A percentile compares a stretch with the other conserved stretches of the same genome.
These are phyloP conservation scores for Sicyos baderoa DNA, from an alignment of 306 rosid species.

Conservation along the genomic window DNA sequence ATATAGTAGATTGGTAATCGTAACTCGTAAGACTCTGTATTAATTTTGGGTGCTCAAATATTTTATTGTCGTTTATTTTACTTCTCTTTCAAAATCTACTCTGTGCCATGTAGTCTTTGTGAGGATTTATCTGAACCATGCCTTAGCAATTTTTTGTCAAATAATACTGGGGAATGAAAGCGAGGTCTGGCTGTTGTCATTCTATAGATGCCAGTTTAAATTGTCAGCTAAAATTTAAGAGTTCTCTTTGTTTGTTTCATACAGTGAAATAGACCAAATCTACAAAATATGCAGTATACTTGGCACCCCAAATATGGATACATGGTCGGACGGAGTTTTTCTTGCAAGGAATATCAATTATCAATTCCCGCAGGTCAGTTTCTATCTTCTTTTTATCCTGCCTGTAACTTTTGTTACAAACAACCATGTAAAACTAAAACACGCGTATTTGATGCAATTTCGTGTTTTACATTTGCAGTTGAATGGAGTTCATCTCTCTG, in stretches of 20 bases:
- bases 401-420: neutral
- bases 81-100: neutral
- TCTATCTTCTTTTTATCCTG: neutral
- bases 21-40: neutral
- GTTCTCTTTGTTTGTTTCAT: neutral
- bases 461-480: constrained; percentile 33
- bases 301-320: constrained; percentile 70
- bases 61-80: neutral
- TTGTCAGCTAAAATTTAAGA: neutral
- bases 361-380: constrained; percentile 78
- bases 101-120: neutral
- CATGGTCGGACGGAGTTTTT: constrained; percentile 78
- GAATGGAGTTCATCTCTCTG: constrained; percentile 70
- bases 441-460: neutral
- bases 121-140: neutral
- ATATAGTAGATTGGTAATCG: neutral
- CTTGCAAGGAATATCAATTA: constrained; percentile 86
- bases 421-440: neutral
- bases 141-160: neutral
- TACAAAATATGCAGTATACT: constrained; percentile 84
- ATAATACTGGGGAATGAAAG: neutral
- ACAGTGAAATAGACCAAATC: constrained; percentile 91
- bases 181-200: neutral
- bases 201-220: neutral
- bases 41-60: neutral